A percentile compares a stretch with the other conserved stretches of the same genome.
Evolutionary conservation across 2,329 filamentous ascomycete species (phyloP).

Genomic region (Didymosphaeria variabile): DNA sequence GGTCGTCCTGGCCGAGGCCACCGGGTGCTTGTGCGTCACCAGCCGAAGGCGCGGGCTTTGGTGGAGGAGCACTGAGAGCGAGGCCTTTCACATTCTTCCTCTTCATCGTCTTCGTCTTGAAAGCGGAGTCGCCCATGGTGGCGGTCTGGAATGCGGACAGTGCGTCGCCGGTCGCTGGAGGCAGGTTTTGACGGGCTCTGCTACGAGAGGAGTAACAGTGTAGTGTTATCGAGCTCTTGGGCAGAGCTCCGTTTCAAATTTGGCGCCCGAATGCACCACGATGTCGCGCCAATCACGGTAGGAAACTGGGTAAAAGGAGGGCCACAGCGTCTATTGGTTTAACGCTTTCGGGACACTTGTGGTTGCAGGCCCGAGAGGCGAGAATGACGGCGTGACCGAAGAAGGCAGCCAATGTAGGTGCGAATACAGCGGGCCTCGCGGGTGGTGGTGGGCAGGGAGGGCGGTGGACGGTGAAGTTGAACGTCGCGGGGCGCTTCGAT

Average conservation of each 20-base stretch:
- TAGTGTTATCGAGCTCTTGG: conserved; percentile 14
- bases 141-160: conserved; percentile 29
- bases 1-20: conserved; percentile 65
- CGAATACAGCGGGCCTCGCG: neutral
- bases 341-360: conserved; percentile 38
- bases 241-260: conserved; percentile 42
- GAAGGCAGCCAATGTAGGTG: conserved; percentile 21
- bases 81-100: conserved; percentile 99
- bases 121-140: conserved; percentile 65
- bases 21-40: conserved; percentile 71
- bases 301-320: conserved; percentile 33
- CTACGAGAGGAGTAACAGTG: conserved; percentile 5
- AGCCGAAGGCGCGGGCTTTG: conserved; percentile 76
- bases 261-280: conserved; percentile 48
- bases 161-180: conserved; percentile 16
- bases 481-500: conserved; percentile 33
- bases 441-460: conserved; percentile 30
- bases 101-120: conserved; percentile 85
- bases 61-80: conserved; percentile 80
- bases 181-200: neutral
- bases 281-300: conserved; percentile 49
- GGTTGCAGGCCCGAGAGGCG: conserved; percentile 25
- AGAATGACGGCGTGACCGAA: conserved; percentile 32
- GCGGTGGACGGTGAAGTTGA: conserved; percentile 23
- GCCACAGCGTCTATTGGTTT: conserved; percentile 53